Evolutionary conservation across 1,139 yeast species (phyloP).

Genomic region (Kluyveromyces sp.): DNA sequence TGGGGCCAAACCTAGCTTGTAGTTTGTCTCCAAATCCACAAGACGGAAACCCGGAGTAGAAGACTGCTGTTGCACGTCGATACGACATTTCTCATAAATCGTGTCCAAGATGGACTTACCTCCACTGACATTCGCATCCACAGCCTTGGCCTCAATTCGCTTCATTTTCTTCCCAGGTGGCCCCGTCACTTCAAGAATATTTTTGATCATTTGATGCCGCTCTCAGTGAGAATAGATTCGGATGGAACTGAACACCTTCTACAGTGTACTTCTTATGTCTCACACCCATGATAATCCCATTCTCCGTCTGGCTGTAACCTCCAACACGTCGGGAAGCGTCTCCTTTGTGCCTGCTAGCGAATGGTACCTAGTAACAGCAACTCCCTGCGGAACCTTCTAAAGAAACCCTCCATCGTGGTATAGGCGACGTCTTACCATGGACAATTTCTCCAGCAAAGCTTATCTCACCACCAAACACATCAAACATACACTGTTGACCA

Average conservation of each 20-base stretch:
- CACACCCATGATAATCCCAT: conserved; percentile 88
- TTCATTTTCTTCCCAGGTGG: conserved; percentile 62
- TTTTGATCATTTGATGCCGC: conserved; percentile 88
- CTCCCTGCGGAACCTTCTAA: conserved; percentile 78
- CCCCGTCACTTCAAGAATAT: conserved; percentile 61
- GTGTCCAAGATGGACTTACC: conserved; percentile 55
- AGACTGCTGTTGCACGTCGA: conserved; percentile 52
- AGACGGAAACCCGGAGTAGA: conserved; percentile 64
- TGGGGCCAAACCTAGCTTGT: conserved; percentile 71
- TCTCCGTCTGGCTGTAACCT: conserved; percentile 78
- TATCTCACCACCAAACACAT: conserved; percentile 89
- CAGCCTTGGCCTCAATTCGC: conserved; percentile 8
- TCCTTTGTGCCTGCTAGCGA: conserved; percentile 78
- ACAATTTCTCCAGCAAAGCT: conserved; percentile 93
- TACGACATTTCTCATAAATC: conserved; percentile 63
- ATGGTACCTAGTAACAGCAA: conserved; percentile 90
- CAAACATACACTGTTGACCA: conserved; percentile 95
- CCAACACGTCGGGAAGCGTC: conserved; percentile 71
- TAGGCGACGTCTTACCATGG: conserved; percentile 90
- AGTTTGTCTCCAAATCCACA: conserved; percentile 52
- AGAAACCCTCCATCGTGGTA: conserved; percentile 88
- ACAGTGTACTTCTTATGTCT: conserved; percentile 80
- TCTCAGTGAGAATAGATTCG: conserved; percentile 88
- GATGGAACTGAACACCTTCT: conserved; percentile 97
- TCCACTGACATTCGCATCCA: conserved; percentile 11